phyloP scores from a whole-genome alignment of 805 yeast species.

The Candida vartiovaarae region DNA sequence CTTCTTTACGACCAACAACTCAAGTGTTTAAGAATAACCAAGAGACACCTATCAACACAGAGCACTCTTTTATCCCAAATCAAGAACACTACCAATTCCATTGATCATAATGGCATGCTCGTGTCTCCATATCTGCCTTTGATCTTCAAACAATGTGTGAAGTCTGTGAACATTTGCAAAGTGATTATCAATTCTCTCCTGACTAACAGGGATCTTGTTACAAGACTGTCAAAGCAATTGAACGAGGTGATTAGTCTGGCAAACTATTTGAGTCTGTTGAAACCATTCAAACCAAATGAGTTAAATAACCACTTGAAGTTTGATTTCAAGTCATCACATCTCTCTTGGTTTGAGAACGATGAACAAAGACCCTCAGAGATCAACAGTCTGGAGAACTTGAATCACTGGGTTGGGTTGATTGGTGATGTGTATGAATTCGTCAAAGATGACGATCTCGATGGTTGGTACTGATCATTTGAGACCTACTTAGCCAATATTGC shows the following conservation, averaged over 20 bases:
- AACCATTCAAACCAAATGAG: slow-evolving; percentile 23
- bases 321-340: slow-evolving; percentile 12
- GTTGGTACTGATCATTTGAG: slow-evolving; percentile 17
- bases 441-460: slow-evolving; percentile 20
- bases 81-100: slow-evolving; percentile 19
- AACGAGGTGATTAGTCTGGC: slow-evolving; percentile 23
- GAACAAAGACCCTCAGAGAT: slow-evolving; percentile 2
- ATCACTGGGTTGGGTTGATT: slow-evolving; percentile 20
- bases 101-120: slow-evolving; percentile 11
- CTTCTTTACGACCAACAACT: slow-evolving; percentile 30
- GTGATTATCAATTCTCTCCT: slow-evolving; percentile 24
- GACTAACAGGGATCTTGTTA: slow-evolving; percentile 17
- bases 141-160: slow-evolving; percentile 23
- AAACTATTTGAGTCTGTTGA: slow-evolving; percentile 21
- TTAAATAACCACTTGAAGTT: slow-evolving; percentile 21
- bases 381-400: background rate
- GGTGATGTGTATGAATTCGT: slow-evolving; percentile 14
- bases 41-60: slow-evolving; percentile 19
- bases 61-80: slow-evolving; percentile 8
- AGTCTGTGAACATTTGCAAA: slow-evolving; percentile 21
- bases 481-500: no score
- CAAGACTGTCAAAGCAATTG: slow-evolving; percentile 18
- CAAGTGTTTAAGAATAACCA: slow-evolving; percentile 32
- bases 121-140: slow-evolving; percentile 24
- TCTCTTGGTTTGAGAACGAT: slow-evolving; percentile 19